Evolutionary conservation across 345 rosid species (phyloP), one percentile per base, ranked within the genome.

Genomic region (Eucalyptus regnans): DNA sequence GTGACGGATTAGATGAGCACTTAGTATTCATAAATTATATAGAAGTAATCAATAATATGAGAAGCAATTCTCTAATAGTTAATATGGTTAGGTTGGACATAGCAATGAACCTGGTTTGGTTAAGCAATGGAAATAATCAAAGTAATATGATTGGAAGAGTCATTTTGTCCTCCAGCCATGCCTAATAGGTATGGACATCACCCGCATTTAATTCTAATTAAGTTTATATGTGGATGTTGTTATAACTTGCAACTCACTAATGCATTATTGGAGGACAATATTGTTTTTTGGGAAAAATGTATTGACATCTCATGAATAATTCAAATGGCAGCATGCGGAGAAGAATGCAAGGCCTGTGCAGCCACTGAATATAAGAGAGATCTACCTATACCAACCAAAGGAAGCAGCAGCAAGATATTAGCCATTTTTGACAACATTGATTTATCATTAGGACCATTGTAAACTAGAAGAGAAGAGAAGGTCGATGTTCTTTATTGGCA

Each of bases 301-400:
- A 8, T 41, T 81, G 49, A 83, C 43, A 17, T 85, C 46, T 46
- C 44, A 20, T 60, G 49, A 52, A 56, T 15, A 6, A 50, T 51
- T 86, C 60, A 29, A 50, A 79, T 88, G 88, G 88, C 94, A 95
- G 97, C 87, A 90, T 88, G 94, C 96, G 9, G 92, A 92, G 88
- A 22, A 71, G 88, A 94, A 95, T 91, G 95, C 94, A 86, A 92
- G 96, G 52, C 96, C 97, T 18, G 52, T 93, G 85, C 97, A 95
- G 49, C 90, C 90, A 17, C 90, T 91, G 14, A 89, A 95, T 81
- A 9, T 25, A 20, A 56, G 96, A 88, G 64, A 84, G 86, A 54
- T 91, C n/a, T 25, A 68, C 68, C 88, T 89, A 81, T 83, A 43
- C 48, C 27, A 33, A 66, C 43, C 79, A 16, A 66, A 66, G 20